Evolutionary conservation across 2,329 filamentous ascomycete species (phyloP), one percentile per base, ranked within the genome.

Genomic region (Colletotrichum kahawae): DNA sequence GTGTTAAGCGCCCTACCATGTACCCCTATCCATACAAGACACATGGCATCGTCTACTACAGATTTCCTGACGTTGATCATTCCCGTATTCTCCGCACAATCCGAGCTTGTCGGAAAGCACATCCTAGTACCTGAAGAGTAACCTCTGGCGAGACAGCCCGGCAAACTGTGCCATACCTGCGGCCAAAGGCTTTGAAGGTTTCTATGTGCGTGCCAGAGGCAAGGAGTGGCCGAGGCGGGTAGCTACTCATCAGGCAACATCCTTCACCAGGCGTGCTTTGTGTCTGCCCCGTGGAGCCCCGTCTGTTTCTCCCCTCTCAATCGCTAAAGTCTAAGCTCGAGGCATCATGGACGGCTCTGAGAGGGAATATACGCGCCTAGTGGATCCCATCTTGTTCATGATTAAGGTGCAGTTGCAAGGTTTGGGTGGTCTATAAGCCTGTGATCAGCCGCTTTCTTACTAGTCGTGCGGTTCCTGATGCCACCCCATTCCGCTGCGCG

Each of bases 331-430:
- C 24, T 29, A n/a, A 65, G 21, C n/a, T 10, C 36, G 14, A 29
- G 21, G 31, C 31, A 29, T 59, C 27, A 24, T n/a, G n/a, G 62
- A 65, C 31, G 36, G 31, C 29, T 48, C 10, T 14, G 1, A 12
- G 27, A 21, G 18, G 18, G n/a, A 31, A 48, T 12, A 54, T 10
- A 51, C 43, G 43, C 43, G 43, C 43, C 43, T 27, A n/a, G 14
- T 34, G 27, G 29, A 24, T 27, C 8, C 9, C 14, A 16, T 3
- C 18, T 33, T 54, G 31, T 14, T 21, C 14, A 43, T 29, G 21
- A 57, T 29, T 38, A 38, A 67, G 31, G n/a, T 16, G 51, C 65
- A 36, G 31, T 36, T 56, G 14, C 57, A 69, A 70, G 38, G 29
- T 64, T 63, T 29, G 9, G 2, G 5, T 36, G n/a, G 7, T 14